These are phyloP conservation scores for Solanum piurae DNA, from an alignment of 257 asterid genomes.

Conservation along the genomic window DNA sequence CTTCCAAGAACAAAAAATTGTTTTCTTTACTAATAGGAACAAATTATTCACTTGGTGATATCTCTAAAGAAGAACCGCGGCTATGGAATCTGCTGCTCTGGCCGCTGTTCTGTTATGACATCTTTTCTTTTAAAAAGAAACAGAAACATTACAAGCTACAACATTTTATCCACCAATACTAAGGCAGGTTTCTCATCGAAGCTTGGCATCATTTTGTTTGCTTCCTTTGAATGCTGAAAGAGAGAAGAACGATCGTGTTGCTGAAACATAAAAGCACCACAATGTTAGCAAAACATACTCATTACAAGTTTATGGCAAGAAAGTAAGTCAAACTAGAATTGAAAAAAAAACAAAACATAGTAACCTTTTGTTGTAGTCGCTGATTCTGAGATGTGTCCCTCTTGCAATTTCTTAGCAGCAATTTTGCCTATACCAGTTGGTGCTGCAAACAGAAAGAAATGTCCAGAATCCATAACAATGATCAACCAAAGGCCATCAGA, in stretches of 20 bases:
- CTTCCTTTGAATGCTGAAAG: slow-evolving; percentile 97
- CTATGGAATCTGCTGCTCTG: neutral
- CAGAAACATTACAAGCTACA: neutral
- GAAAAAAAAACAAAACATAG: neutral
- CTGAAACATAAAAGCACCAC: slow-evolving; percentile 43
- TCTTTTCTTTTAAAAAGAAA: neutral
- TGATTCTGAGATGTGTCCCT: slow-evolving; percentile 49
- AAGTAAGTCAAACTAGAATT: neutral
- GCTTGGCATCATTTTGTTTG: slow-evolving; percentile 30
- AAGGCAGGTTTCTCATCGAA: neutral
- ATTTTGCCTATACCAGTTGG: slow-evolving; percentile 35
- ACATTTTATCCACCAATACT: neutral
- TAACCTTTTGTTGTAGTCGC: slow-evolving; percentile 58
- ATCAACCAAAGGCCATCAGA: neutral
- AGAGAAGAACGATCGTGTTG: slow-evolving; percentile 92
- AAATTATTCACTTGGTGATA: neutral
- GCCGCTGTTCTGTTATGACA: neutral
- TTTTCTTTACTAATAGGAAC: neutral
- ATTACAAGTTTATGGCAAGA: neutral
- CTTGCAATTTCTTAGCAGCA: slow-evolving; percentile 46
- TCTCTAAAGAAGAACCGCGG: neutral
- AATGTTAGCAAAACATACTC: neutral
- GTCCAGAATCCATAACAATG: neutral
- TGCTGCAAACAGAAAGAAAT: slow-evolving; percentile 26
- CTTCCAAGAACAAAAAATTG: neutral